Evolutionary conservation across 768 basidiomycete genomes (phyloP), one percentile per base, ranked within the genome.

Genomic region (Xerocomus potaroensis): DNA sequence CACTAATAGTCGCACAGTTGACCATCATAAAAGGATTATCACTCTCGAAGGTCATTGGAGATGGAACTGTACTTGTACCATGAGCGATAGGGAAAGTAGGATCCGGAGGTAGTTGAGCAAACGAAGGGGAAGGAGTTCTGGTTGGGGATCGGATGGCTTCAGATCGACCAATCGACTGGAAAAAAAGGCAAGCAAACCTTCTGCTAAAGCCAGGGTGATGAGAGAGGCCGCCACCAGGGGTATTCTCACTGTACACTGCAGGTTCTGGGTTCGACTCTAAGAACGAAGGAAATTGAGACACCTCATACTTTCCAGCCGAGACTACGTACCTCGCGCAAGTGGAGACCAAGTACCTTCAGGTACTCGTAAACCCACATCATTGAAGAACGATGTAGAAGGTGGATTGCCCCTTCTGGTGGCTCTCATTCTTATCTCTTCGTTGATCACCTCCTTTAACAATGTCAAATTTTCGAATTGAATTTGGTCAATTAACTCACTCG

Each of bases 361-460:
- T 16, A 12, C 14, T 11, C n/a, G n/a, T n/a, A 6, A 4, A 23
- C 23, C 21, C 30, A 24, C 41, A 14, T 8, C 9, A 21, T 24
- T 6, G 5, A 35, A 15, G 14, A 40, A 16, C 11, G 9, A 26
- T 1, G 42, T 8, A n/a, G 35, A 8, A 12, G 27, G 39, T 16
- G 15, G 41, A 9, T 8, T 40, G 15, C 41, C 12, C 26, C 6
- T 32, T 21, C 41, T 45, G 10, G 3, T 24, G 7, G 56, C 22
- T 29, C 31, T 43, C 18, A 26, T 30, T 37, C 49, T 52, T 16
- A 39, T 0, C 39, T 48, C 46, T 11, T 14, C 11, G 5, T 29
- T 21, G 0, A 58, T 48, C 18, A 45, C 33, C 9, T 29, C 36
- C 57, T 60, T 12, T 12, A 14, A 18, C n/a, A 12, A 3, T 10